Conservation (phyloP, 1,284 basidiomycete genomes). For the Apiotrichum akiyoshidainum region DNA sequence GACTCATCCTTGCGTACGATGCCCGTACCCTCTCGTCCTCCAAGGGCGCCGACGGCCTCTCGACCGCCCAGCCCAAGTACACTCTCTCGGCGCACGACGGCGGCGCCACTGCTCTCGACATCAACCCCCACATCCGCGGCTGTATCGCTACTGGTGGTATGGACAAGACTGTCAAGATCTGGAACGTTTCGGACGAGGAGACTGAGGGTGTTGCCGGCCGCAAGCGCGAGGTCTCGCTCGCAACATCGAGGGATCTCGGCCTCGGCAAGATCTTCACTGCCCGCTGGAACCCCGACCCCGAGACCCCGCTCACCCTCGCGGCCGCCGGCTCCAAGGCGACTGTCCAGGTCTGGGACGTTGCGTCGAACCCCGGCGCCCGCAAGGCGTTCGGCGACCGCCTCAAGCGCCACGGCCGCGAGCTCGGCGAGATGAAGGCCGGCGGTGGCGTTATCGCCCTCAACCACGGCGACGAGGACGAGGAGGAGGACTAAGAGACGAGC, state of each 20-base stretch:
- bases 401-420: conserved; percentile 62
- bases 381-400: conserved; percentile 75
- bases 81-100: conserved; percentile 93
- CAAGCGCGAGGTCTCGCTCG: conserved; percentile 78
- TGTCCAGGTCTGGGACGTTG: conserved; percentile 91
- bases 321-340: conserved; percentile 91
- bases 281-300: conserved; percentile 77
- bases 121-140: conserved; percentile 86
- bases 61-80: conserved; percentile 60
- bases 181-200: conserved; percentile 75
- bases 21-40: conserved; percentile 74
- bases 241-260: conserved; percentile 85
- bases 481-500: conserved; percentile 56
- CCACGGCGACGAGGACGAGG: conserved; percentile 66
- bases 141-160: conserved; percentile 89
- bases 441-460: conserved; percentile 66
- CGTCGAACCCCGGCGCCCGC: conserved; percentile 68
- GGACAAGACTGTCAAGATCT: conserved; percentile 90
- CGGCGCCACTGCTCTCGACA: conserved; percentile 84
- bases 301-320: conserved; percentile 83
- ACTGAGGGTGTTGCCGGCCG: conserved; percentile 55
- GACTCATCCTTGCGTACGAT: conserved; percentile 87
- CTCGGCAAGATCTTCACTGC: conserved; percentile 94
- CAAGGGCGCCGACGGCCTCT: conserved; percentile 16
- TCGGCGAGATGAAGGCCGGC: conserved; percentile 60